Evolutionary conservation across 2,329 filamentous ascomycete species (phyloP).

Genomic region (Aspergillus ruber): DNA sequence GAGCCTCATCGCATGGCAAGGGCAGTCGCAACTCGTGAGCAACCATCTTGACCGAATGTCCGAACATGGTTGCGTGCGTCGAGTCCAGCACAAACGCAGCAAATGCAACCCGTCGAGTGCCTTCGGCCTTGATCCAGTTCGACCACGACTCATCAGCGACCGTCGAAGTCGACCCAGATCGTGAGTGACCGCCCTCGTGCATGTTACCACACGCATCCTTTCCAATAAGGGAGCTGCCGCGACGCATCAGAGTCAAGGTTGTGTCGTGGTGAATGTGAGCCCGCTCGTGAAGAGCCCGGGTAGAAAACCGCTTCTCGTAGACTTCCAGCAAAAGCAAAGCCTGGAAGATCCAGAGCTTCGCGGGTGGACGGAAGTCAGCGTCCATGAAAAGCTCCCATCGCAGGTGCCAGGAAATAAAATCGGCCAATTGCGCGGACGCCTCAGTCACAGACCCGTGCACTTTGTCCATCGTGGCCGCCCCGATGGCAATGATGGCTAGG

Average conservation of each 20-base stretch:
- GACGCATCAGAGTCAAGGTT: constrained; percentile 88
- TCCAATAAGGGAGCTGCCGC: constrained; percentile 84
- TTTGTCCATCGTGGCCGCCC: constrained; percentile 82
- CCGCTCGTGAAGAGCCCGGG: constrained; percentile 81
- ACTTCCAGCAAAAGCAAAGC: constrained; percentile 80
- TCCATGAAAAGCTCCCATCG: constrained; percentile 95
- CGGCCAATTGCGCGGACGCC: constrained; percentile 73
- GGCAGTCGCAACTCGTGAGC: constrained; percentile 90
- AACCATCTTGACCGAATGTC: constrained; percentile 93
- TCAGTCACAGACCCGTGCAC: constrained; percentile 68
- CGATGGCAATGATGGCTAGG: constrained; percentile 85
- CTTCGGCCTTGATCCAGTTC: constrained; percentile 90
- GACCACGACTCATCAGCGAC: constrained; percentile 89
- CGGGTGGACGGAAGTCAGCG: constrained; percentile 78
- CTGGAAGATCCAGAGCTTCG: constrained; percentile 95
- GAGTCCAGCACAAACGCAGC: constrained; percentile 93
- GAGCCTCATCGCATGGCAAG: constrained; percentile 81
- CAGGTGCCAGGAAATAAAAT: constrained; percentile 88
- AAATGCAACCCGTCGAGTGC: constrained; percentile 82
- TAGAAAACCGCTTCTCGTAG: constrained; percentile 98
- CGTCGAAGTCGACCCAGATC: constrained; percentile 46
- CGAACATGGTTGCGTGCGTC: constrained; percentile 96
- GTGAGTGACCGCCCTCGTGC: constrained; percentile 30
- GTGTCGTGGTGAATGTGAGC: constrained; percentile 96
- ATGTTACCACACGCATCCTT: constrained; percentile 63